Evolutionary conservation across 768 basidiomycete species (phyloP).

Genomic region (Tylopilus cervinicoccineus): DNA sequence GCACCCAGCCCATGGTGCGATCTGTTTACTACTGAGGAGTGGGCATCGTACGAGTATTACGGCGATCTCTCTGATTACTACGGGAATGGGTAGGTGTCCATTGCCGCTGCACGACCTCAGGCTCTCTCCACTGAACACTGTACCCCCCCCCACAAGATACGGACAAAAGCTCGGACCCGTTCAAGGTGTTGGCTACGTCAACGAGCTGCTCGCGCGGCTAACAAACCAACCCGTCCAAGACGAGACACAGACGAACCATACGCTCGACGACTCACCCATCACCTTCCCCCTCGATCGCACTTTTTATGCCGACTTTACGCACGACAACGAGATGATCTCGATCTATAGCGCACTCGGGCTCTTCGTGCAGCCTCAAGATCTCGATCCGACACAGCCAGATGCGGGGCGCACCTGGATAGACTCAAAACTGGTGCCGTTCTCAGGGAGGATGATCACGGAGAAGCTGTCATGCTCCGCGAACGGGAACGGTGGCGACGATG

Average conservation of each 20-base stretch:
- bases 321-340: slow-evolving; percentile 79
- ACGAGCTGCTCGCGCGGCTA: slow-evolving; percentile 79
- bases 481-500: slow-evolving; percentile 17
- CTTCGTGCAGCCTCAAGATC: slow-evolving; percentile 35
- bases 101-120: not conserved
- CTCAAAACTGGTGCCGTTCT: slow-evolving; percentile 65
- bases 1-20: slow-evolving; percentile 59
- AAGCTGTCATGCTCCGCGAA: slow-evolving; percentile 43
- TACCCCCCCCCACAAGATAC: slow-evolving; percentile 44
- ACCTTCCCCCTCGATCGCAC: slow-evolving; percentile 71
- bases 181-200: slow-evolving; percentile 82
- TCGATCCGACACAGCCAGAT: slow-evolving; percentile 12
- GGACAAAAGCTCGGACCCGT: slow-evolving; percentile 64
- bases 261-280: slow-evolving; percentile 55
- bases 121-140: not conserved
- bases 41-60: slow-evolving; percentile 58
- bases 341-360: slow-evolving; percentile 60
- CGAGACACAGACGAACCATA: slow-evolving; percentile 71
- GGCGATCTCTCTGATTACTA: slow-evolving; percentile 76
- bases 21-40: slow-evolving; percentile 59
- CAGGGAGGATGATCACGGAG: slow-evolving; percentile 68
- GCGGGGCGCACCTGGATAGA: slow-evolving; percentile 45
- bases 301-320: slow-evolving; percentile 78
- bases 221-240: slow-evolving; percentile 59
- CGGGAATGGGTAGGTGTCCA: slow-evolving; percentile 50